Evolutionary conservation across 1,139 yeast genomes (phyloP).

Genomic region (Tardiomyces blankii): DNA sequence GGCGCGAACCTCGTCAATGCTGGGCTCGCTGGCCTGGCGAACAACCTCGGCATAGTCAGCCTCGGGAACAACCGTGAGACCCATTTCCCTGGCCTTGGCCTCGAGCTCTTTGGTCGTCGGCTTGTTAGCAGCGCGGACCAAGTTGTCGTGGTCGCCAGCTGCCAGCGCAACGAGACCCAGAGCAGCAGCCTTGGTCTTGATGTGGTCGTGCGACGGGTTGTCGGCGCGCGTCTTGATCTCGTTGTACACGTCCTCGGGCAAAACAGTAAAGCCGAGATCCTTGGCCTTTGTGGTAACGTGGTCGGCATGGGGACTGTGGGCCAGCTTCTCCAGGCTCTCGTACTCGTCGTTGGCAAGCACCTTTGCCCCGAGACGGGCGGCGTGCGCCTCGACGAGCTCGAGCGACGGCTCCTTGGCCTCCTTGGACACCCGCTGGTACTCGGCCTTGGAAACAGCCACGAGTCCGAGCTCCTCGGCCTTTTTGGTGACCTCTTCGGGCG

Average conservation of each 20-base stretch:
- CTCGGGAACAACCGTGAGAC: neutral
- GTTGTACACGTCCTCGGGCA: neutral
- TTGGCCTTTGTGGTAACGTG: neutral
- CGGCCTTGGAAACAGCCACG: neutral
- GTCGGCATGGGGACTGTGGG: neutral
- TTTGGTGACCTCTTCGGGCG: neutral
- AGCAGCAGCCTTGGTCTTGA: neutral
- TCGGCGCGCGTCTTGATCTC: neutral
- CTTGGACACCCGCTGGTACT: neutral
- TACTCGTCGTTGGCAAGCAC: neutral
- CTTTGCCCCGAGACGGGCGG: neutral
- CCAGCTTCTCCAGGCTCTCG: neutral
- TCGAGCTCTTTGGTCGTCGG: neutral
- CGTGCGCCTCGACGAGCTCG: neutral
- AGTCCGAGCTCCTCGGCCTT: neutral
- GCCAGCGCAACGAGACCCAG: neutral
- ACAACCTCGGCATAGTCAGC: neutral
- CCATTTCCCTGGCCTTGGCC: neutral
- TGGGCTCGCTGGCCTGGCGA: neutral
- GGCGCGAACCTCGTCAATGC: neutral
- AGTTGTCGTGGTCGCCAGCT: neutral
- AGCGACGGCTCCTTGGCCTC: neutral
- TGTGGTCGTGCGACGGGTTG: neutral
- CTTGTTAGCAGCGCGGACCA: neutral
- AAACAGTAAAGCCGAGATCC: neutral